A percentile compares a stretch with the other conserved stretches of the same genome.
Evolutionary conservation across 371 early-diverging fungal species (phyloP).

Genomic region (Enterospora canceri): DNA sequence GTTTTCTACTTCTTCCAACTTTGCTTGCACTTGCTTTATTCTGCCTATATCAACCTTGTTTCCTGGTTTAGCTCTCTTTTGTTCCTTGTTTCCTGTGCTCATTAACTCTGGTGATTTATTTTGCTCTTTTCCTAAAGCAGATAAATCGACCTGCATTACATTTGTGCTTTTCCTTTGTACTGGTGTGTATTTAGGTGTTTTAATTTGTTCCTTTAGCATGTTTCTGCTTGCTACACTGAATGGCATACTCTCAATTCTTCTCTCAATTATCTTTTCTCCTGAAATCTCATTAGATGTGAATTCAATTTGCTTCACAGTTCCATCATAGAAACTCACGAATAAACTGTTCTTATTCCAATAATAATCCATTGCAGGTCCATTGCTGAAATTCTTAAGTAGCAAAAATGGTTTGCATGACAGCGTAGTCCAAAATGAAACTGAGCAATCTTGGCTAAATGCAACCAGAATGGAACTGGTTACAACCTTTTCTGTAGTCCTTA

Average conservation of each 20-base stretch:
- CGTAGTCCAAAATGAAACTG: slow-evolving; percentile 53
- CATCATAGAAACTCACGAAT: slow-evolving; percentile 53
- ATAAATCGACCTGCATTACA: no score
- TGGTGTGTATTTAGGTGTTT: no score
- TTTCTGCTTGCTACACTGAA: no score
- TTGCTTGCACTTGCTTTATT: no score
- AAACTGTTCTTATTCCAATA: slow-evolving; percentile 47
- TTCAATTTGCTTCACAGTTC: slow-evolving; percentile 40
- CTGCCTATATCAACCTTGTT: no score
- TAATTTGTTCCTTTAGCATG: no score
- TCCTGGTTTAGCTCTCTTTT: no score
- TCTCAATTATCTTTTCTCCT: background rate
- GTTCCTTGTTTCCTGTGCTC: no score
- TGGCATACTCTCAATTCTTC: background rate
- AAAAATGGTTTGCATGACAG: slow-evolving; percentile 47
- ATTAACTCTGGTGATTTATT: no score
- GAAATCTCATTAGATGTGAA: slow-evolving; percentile 18
- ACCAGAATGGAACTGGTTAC: slow-evolving; percentile 36
- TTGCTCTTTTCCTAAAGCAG: no score
- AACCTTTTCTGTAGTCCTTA: background rate
- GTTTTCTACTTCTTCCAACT: no score
- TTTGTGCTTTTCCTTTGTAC: no score
- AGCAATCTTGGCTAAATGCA: slow-evolving; percentile 50
- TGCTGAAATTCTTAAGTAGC: slow-evolving; percentile 50
- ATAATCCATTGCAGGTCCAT: slow-evolving; percentile 53